Percentiles rank a stretch among this genome's conserved stretches.
Conservation (phyloP, 306 rosid genomes). For the Fagus crenata region DNA sequence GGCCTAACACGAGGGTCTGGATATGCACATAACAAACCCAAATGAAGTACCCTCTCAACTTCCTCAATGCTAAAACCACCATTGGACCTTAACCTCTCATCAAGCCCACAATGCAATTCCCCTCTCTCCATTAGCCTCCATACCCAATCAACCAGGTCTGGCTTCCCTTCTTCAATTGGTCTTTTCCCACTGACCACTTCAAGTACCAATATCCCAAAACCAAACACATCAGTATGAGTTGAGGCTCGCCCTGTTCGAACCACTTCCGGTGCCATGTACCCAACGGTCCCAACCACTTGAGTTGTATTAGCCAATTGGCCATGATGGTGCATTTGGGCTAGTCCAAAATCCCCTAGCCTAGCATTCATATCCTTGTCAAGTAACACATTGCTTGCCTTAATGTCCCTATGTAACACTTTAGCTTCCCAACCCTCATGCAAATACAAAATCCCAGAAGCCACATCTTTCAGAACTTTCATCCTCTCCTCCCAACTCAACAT, state of each 20-base stretch:
- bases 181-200: constrained; percentile 61
- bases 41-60: constrained; percentile 51
- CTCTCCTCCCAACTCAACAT: constrained; percentile 57
- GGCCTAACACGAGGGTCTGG: constrained; percentile 55
- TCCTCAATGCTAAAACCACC: constrained; percentile 41
- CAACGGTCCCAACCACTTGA: constrained; percentile 58
- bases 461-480: constrained; percentile 48
- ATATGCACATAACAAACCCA: constrained; percentile 58
- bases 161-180: constrained; percentile 52
- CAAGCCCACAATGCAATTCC: constrained; percentile 41
- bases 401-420: constrained; percentile 66
- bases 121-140: constrained; percentile 40
- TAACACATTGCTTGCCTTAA: constrained; percentile 65
- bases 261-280: constrained; percentile 69
- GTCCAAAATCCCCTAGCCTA: constrained; percentile 59
- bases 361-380: constrained; percentile 69
- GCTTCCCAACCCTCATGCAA: constrained; percentile 76
- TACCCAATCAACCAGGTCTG: constrained; percentile 52
- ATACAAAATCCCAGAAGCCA: constrained; percentile 56
- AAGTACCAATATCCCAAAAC: constrained; percentile 57
- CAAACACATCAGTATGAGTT: constrained; percentile 50
- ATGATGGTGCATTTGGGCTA: constrained; percentile 56
- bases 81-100: constrained; percentile 42
- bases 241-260: constrained; percentile 48
- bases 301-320: constrained; percentile 46